Conservation (phyloP, 2,329 filamentous ascomycete species). For the Bipolaris gigantea region DNA sequence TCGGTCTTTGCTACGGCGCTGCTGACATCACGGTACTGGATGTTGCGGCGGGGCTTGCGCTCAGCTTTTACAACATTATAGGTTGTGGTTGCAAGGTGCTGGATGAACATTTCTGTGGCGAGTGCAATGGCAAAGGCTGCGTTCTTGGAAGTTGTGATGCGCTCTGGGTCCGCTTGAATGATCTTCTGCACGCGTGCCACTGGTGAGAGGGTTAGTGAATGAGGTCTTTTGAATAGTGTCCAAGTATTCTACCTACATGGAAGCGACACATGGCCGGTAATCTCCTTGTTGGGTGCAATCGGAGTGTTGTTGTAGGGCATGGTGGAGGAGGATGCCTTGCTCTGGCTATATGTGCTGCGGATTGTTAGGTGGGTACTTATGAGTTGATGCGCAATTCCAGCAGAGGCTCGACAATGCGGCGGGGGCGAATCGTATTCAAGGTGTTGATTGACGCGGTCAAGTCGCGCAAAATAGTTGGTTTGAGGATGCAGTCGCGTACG, state of each 20-base stretch:
- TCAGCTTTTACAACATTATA: conserved; percentile 89
- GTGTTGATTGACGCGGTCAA: conserved; percentile 9
- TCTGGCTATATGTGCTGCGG: not conserved
- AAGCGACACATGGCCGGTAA: conserved; percentile 81
- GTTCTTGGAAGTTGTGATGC: conserved; percentile 84
- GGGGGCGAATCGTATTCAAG: not conserved
- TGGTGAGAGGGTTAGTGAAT: conserved; percentile 44
- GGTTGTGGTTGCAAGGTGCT: conserved; percentile 82
- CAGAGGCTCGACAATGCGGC: not conserved
- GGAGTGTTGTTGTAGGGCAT: conserved; percentile 89
- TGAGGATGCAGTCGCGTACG: conserved; percentile 10
- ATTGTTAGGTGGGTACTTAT: not conserved
- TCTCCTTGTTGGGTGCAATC: conserved; percentile 77
- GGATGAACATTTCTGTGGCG: conserved; percentile 94
- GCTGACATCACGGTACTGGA: conserved; percentile 94
- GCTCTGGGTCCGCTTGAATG: conserved; percentile 76
- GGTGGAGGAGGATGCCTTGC: conserved; percentile 8
- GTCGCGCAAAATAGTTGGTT: conserved; percentile 3
- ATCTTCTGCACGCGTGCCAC: conserved; percentile 97
- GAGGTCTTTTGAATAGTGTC: not conserved
- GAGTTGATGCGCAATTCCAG: not conserved
- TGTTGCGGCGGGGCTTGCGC: conserved; percentile 86
- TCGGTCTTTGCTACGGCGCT: conserved; percentile 85
- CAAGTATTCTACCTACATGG: conserved; percentile 64
- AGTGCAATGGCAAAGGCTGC: conserved; percentile 92